These are phyloP conservation scores for Sparassis latifolia DNA, from an alignment of 1,284 basidiomycete genomes.

Conservation along the genomic window DNA sequence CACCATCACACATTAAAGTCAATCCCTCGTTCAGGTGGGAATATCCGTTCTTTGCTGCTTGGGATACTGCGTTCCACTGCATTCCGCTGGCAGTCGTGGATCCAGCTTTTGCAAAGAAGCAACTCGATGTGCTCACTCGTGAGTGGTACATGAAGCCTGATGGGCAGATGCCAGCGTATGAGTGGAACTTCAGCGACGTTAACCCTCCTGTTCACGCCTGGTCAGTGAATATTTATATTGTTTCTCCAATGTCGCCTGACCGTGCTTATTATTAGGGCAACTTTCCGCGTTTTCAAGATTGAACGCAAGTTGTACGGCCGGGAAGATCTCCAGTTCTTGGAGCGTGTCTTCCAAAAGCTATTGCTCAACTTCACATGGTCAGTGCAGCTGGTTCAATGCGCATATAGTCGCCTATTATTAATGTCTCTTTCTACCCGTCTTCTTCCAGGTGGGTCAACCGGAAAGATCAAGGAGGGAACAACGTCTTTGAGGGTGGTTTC, in stretches of 20 bases:
- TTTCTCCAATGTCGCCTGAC: background rate
- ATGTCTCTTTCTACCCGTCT: background rate
- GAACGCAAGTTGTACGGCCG: conserved; percentile 91
- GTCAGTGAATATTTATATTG: conserved; percentile 30
- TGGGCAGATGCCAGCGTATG: conserved; percentile 96
- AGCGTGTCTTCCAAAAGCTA: conserved; percentile 97
- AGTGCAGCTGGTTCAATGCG: conserved; percentile 10
- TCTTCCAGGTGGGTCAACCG: conserved; percentile 89
- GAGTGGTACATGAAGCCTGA: conserved; percentile 99
- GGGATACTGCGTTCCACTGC: conserved; percentile 98
- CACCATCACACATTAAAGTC: background rate
- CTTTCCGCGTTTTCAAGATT: conserved; percentile 97
- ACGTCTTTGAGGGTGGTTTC: conserved; percentile 98
- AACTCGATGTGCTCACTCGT: conserved; percentile 90
- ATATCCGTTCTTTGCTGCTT: conserved; percentile 91
- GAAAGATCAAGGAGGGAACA: conserved; percentile 91
- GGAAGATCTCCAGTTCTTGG: conserved; percentile 90
- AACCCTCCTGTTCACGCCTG: conserved; percentile 98
- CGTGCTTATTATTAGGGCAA: conserved; percentile 52
- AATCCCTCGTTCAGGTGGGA: conserved; percentile 68
- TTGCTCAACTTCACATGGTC: conserved; percentile 96
- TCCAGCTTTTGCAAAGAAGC: conserved; percentile 94
- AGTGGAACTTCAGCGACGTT: conserved; percentile 98
- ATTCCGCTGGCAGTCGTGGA: conserved; percentile 96
- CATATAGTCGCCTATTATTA: background rate